Base-by-base conservation (phyloP, 495 filamentous ascomycete species). In the Xylaria flabelliformis region DNA sequence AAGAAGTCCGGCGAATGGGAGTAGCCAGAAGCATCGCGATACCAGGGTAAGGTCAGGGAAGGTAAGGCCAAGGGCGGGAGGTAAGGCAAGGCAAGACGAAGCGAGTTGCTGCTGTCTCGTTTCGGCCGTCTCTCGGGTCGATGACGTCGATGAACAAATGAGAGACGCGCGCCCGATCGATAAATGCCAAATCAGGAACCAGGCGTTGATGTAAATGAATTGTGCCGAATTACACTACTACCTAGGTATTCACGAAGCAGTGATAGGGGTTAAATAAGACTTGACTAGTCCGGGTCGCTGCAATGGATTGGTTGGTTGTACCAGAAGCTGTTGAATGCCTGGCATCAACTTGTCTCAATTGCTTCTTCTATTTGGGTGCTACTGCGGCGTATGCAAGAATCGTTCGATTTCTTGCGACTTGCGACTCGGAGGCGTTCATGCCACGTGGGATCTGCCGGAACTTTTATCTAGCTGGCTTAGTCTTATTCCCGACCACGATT, bases 91-190 rank as follows among this genome's bases (percentile, higher is more conserved):
- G 59, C 21, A 4, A 59, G 56, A 21, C 59, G 34, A 42, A 42
- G 55, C 24, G 24, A 42, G 29, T 29, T 10, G 41, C 55, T 15
- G n/a, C 55, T 15, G n/a, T 34, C n/a, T 13, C 68, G 32, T 9
- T 19, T 63, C 34, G n/a, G 42, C 55, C 41, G 21, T 63, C 4
- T 32, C 24, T 50, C 24, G 26, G 12, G 59, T 58, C 26, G 17
- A 71, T 71, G 69, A 71, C 69, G 69, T 71, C 56, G 56, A 46
- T 64, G 48, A 41, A n/a, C 42, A 24, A 51, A 44, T 71, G 48
- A 29, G 2, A 64, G 26, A 64, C 15, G 48, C 24, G 21, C 34
- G 32, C 39, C 26, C 13, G 44, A 24, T 59, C 58, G 39, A 70
- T 71, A 19, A 32, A 39, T 42, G 48, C 46, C 50, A 67, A 55